Evolutionary conservation across 345 rosid genomes (phyloP).

Genomic region (Camelina neglecta): DNA sequence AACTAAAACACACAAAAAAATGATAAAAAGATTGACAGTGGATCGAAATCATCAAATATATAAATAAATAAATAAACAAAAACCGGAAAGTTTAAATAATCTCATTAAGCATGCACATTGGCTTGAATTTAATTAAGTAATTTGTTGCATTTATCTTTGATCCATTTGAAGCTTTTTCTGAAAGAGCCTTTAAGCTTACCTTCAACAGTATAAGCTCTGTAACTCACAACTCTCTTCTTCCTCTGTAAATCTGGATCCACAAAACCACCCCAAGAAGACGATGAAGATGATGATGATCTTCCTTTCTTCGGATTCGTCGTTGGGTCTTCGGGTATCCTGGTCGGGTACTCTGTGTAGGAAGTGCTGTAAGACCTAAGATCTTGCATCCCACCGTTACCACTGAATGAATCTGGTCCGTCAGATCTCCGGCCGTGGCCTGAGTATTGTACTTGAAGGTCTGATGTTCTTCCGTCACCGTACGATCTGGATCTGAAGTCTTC

Average conservation of each 20-base stretch:
- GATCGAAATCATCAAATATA: neutral
- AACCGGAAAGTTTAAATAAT: neutral
- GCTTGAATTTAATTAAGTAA: conserved; percentile 38
- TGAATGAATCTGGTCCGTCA: conserved; percentile 38
- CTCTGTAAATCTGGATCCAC: conserved; percentile 70
- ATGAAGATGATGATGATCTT: conserved; percentile 49
- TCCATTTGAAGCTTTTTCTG: conserved; percentile 68
- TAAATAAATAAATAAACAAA: neutral
- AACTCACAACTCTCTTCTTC: conserved; percentile 73
- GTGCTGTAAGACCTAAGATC: conserved; percentile 70
- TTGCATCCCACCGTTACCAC: conserved; percentile 52
- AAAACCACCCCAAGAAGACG: conserved; percentile 67
- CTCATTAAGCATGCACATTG: neutral
- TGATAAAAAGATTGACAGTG: neutral
- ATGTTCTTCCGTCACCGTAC: conserved; percentile 52
- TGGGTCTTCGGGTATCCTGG: conserved; percentile 43
- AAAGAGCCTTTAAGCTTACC: conserved; percentile 77
- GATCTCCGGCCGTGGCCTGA: conserved; percentile 17
- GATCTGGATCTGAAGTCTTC: conserved; percentile 78
- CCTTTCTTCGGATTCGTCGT: conserved; percentile 56
- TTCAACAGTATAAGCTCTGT: conserved; percentile 70
- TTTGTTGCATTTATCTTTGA: conserved; percentile 58
- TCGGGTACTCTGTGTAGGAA: conserved; percentile 48
- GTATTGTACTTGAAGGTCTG: conserved; percentile 40
- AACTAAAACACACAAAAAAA: conserved; percentile 4